phyloP scores from a whole-genome alignment of 345 rosid species.

The Reutealis trisperma region DNA sequence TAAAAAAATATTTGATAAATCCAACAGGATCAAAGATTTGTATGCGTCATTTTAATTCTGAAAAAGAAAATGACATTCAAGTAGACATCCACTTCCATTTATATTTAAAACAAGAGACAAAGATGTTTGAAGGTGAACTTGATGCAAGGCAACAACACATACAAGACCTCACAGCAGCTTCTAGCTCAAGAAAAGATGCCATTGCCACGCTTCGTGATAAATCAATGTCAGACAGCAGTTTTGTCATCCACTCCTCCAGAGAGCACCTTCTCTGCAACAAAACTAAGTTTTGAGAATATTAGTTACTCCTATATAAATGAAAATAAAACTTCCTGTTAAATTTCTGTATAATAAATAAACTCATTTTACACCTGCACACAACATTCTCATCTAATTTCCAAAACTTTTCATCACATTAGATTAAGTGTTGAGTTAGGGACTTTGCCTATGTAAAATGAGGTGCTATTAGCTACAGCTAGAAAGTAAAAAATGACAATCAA shows the following conservation, averaged over 20 bases:
- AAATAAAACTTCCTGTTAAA: neutral
- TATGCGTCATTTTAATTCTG: neutral
- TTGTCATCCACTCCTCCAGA: conserved; percentile 96
- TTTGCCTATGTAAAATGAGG: neutral
- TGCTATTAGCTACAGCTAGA: neutral
- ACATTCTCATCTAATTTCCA: neutral
- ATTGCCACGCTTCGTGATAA: conserved; percentile 83
- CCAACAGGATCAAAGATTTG: neutral
- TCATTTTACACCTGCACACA: neutral
- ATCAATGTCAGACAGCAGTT: conserved; percentile 91
- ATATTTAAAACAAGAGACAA: neutral
- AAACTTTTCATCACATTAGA: neutral
- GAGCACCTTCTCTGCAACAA: conserved; percentile 90
- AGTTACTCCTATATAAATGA: conserved; percentile 11
- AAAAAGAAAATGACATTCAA: neutral
- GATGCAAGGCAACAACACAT: conserved; percentile 46
- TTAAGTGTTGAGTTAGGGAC: neutral
- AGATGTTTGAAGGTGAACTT: conserved; percentile 21
- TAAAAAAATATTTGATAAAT: neutral
- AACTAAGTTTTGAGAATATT: conserved; percentile 44
- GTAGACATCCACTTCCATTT: conserved; percentile 6
- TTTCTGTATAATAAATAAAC: neutral
- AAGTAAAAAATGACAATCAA: neutral
- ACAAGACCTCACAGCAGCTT: conserved; percentile 98
- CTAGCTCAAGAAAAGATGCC: conserved; percentile 97